Percentiles rank a stretch among this genome's conserved stretches.
Conservation (phyloP, 164 flowering plant species). For the Tetracentron sinense region DNA sequence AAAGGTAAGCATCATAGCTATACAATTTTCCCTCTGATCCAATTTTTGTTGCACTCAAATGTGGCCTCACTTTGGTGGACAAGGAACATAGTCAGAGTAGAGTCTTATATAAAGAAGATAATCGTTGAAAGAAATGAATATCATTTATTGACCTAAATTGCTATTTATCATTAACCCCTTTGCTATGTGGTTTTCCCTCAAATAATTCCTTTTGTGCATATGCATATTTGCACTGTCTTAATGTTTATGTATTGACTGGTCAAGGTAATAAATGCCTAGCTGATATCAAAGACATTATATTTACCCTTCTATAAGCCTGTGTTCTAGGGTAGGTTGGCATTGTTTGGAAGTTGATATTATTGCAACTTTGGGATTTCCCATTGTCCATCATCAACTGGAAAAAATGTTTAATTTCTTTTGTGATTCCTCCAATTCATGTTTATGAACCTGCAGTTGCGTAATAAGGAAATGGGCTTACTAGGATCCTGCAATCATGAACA, state of each 20-base stretch:
- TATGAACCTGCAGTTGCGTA: slow-evolving; percentile 38
- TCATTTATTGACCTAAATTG: too few species aligned
- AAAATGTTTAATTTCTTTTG: background rate
- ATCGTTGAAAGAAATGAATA: too few species aligned
- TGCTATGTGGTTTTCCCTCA: too few species aligned
- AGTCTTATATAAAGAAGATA: too few species aligned
- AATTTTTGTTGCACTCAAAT: background rate
- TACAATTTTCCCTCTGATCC: background rate
- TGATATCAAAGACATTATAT: too few species aligned
- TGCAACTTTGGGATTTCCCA: too few species aligned
- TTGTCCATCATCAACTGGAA: background rate
- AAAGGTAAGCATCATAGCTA: slow-evolving; percentile 34
- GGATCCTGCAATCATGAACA: slow-evolving; percentile 49
- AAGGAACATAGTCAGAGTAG: too few species aligned
- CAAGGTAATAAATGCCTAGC: too few species aligned
- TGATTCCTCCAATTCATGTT: background rate
- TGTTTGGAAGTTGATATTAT: background rate
- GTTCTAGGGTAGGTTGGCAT: background rate
- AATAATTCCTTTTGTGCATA: too few species aligned
- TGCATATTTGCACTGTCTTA: background rate
- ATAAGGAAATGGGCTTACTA: slow-evolving; percentile 29
- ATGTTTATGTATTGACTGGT: background rate
- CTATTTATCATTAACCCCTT: too few species aligned
- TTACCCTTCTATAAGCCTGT: background rate
- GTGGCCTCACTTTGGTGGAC: too few species aligned